Conservation (phyloP, 2,329 filamentous ascomycete species). For the Phyllosticta citrichinensis region DNA sequence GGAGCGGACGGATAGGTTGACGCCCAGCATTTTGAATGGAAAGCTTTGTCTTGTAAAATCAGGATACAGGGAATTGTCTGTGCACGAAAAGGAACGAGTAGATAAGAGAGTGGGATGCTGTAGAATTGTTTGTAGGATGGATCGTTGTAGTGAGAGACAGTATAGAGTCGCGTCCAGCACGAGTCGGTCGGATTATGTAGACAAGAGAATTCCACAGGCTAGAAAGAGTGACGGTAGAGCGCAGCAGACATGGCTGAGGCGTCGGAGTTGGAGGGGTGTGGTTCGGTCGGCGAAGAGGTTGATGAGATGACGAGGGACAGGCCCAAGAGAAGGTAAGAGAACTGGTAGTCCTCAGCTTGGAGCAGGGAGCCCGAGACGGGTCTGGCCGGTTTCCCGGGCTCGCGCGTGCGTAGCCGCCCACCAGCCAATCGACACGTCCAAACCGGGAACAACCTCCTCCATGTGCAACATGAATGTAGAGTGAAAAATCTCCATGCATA, state of each 20-base stretch:
- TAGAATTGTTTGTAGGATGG: neutral
- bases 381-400: no score
- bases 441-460: neutral
- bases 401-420: no score
- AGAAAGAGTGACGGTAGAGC: constrained; percentile 9
- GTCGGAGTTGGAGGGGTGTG: neutral
- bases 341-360: no score
- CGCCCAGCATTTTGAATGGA: constrained; percentile 29
- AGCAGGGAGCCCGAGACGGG: no score
- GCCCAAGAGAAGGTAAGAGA: neutral
- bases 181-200: constrained; percentile 3
- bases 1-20: constrained; percentile 32
- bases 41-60: neutral
- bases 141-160: constrained; percentile 1
- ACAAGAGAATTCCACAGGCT: neutral
- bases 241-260: constrained; percentile 10
- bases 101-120: neutral
- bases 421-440: neutral
- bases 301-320: neutral
- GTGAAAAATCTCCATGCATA: neutral
- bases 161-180: constrained; percentile 8
- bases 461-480: neutral
- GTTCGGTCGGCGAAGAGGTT: neutral
- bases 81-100: neutral
- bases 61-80: neutral